phyloP scores from a whole-genome alignment of 176 grass and related monocot genomes.

The Poa annua region DNA sequence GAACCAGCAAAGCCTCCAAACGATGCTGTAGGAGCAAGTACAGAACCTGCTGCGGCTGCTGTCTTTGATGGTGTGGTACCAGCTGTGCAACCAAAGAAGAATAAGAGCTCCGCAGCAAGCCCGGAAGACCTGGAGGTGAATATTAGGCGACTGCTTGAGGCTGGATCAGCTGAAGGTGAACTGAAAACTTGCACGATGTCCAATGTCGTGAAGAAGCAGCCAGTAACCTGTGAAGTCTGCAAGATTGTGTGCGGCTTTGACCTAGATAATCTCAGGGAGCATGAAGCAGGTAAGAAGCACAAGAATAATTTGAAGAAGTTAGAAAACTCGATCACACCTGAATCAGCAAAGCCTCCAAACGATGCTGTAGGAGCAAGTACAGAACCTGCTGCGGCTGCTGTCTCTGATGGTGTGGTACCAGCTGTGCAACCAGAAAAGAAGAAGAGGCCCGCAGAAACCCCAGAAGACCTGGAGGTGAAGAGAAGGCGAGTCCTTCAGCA shows the following conservation, averaged over 20 bases:
- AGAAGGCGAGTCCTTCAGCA: constrained; percentile 69
- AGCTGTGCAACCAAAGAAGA: constrained; percentile 45
- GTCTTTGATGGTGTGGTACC: constrained; percentile 13
- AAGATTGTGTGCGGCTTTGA: no score
- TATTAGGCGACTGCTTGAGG: constrained; percentile 61
- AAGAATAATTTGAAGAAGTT: constrained; percentile 52
- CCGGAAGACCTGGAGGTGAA: constrained; percentile 63
- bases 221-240: no score
- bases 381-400: neutral
- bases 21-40: constrained; percentile 13
- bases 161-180: constrained; percentile 51
- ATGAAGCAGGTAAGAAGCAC: constrained; percentile 65
- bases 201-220: constrained; percentile 44
- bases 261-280: no score
- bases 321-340: constrained; percentile 52
- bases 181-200: constrained; percentile 63
- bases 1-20: constrained; percentile 41
- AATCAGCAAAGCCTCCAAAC: neutral
- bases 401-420: constrained; percentile 14
- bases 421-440: constrained; percentile 47
- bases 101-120: constrained; percentile 40
- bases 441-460: constrained; percentile 37
- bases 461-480: constrained; percentile 62
- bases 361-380: no score
- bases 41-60: neutral